These are phyloP conservation scores for Metarhizium anisopliae DNA, from an alignment of 2,329 filamentous ascomycete species.

Conservation along the genomic window DNA sequence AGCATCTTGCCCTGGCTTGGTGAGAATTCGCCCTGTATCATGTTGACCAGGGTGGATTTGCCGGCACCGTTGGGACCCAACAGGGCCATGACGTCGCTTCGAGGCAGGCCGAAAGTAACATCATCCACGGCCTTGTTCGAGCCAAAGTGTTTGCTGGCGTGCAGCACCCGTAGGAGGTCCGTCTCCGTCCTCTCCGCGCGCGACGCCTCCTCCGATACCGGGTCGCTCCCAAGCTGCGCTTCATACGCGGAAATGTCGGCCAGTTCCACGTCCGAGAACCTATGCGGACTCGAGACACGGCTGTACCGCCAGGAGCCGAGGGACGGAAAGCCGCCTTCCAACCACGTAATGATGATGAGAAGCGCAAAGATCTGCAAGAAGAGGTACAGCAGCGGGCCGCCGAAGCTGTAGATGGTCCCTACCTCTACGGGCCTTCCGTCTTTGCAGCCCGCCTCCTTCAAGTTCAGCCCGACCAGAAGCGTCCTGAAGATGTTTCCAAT, in stretches of 20 bases:
- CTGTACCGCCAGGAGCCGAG: not conserved
- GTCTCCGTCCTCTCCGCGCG: slow-evolving; percentile 33
- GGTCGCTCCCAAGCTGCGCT: not conserved
- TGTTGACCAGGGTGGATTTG: slow-evolving; percentile 74
- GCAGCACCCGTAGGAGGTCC: slow-evolving; percentile 62
- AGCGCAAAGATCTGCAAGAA: slow-evolving; percentile 59
- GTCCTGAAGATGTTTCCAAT: slow-evolving; percentile 50
- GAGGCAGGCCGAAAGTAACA: slow-evolving; percentile 65
- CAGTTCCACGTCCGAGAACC: not conserved
- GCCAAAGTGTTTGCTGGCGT: slow-evolving; percentile 68
- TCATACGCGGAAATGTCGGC: not conserved
- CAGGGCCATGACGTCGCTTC: slow-evolving; percentile 71
- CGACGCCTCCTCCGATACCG: not conserved
- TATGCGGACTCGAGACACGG: not conserved
- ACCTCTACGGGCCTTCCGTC: slow-evolving; percentile 53
- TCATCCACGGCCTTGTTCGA: slow-evolving; percentile 67
- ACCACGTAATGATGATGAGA: slow-evolving; percentile 62
- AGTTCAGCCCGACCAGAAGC: slow-evolving; percentile 65
- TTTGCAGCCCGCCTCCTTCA: slow-evolving; percentile 66
- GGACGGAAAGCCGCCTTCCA: slow-evolving; percentile 53
- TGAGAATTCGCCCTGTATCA: slow-evolving; percentile 71
- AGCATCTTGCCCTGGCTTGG: slow-evolving; percentile 59
- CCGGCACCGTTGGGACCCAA: slow-evolving; percentile 81
- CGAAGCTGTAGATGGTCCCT: slow-evolving; percentile 57
- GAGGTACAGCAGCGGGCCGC: slow-evolving; percentile 73